phyloP scores from a whole-genome alignment of 2,329 filamentous ascomycete genomes.

The Aspergillus flavus region DNA sequence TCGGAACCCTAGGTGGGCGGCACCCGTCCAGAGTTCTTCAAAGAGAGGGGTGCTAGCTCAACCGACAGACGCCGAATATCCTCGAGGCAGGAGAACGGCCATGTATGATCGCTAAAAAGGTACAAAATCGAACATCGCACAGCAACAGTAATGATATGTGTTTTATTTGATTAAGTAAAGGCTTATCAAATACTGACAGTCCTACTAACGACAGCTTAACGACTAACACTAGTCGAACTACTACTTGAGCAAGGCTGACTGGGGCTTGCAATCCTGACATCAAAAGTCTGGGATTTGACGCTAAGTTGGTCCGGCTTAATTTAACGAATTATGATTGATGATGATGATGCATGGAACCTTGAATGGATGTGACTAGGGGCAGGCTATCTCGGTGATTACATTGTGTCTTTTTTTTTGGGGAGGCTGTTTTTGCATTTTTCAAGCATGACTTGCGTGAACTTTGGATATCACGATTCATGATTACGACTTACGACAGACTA shows the following conservation, averaged over 20 bases:
- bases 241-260: not conserved
- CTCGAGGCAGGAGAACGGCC: constrained; percentile 12
- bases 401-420: not conserved
- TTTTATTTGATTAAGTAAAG: not conserved
- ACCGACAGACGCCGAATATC: constrained; percentile 13
- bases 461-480: not conserved
- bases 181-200: constrained; percentile 1
- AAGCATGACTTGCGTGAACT: not conserved
- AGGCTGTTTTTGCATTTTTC: not conserved
- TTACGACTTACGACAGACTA: not conserved
- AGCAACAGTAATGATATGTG: not conserved
- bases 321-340: not conserved
- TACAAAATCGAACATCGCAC: not conserved
- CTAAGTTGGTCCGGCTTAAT: not conserved
- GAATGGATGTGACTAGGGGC: not conserved
- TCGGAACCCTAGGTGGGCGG: constrained; percentile 9
- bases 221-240: not conserved
- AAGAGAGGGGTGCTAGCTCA: constrained; percentile 3
- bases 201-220: not conserved
- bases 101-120: constrained; percentile 19
- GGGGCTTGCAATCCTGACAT: not conserved
- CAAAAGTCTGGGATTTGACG: not conserved
- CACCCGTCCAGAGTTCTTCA: constrained; percentile 1
- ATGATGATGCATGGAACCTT: not conserved
- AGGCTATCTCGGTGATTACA: not conserved